Evolutionary conservation across 2,329 filamentous ascomycete genomes (phyloP), one percentile per base, ranked within the genome.

Genomic region (Sporothrix phasma): DNA sequence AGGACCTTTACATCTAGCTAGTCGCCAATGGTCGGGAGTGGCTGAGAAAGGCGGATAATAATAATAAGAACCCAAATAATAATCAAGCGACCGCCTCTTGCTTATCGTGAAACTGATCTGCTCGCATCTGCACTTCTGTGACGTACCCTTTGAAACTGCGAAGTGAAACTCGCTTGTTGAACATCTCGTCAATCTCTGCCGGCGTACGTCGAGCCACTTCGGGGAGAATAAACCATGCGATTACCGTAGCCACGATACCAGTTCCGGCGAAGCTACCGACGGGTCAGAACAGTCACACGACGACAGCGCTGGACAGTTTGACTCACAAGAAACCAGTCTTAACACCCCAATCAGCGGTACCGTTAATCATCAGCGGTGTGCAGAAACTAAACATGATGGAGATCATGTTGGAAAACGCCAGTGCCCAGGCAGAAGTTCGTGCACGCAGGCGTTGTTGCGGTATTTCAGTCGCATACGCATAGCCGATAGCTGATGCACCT

Each of bases 341-440:
- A 2, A 78, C 74, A 5, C 77, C 76, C 76, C 77, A 79, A n/a
- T 74, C 66, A 0, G 45, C 53, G 0, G 65, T 65, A 0, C 72
- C 74, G 47, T 78, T 77, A 62, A 79, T 78, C 77, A 79, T 79
- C 8, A 77, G 59, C 1, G 77, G 77, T 0, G 76, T 78, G 63
- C 73, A 76, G 69, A 79, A 78, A 61, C 73, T 78, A 62, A 79
- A 78, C 73, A 79, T 76, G 65, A 77, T 76, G 11, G 71, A 74
- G 11, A 78, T 68, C 31, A 73, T 58, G 58, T 78, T 78, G 0
- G 76, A 77, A 3, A 69, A 69, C 0, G 76, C 76, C 0, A 78
- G 61, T 0, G 71, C 11, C 72, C 73, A 77, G 1, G 70, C 75
- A 0, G 75, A 74, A 4, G 76, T 78, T 26, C 71, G 70, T 3